These are phyloP conservation scores for Coemansia biformis DNA, from an alignment of 192 early-diverging fungal species.

Conservation along the genomic window DNA sequence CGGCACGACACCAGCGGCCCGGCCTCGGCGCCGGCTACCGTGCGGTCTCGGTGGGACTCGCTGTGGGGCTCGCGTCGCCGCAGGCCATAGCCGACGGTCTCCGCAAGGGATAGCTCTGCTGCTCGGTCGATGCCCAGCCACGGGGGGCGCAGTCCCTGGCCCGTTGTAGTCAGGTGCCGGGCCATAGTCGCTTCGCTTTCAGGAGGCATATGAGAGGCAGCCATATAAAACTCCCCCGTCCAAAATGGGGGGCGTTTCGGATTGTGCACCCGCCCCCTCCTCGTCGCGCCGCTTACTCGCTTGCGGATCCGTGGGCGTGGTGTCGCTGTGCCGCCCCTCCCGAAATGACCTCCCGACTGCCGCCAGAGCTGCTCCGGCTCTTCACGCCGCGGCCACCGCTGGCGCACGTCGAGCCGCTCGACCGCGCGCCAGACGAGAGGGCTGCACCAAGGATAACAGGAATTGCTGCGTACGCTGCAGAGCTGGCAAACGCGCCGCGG, in stretches of 20 bases:
- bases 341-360: constrained; percentile 42
- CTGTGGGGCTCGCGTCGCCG: constrained; percentile 42
- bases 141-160: no score
- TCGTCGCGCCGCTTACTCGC: no score
- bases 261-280: no score
- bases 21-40: constrained; percentile 2
- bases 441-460: constrained; percentile 28
- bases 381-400: constrained; percentile 46
- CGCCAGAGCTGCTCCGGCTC: constrained; percentile 38
- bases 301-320: no score
- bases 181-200: no score
- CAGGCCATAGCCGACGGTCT: constrained; percentile 20
- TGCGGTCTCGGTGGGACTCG: constrained; percentile 35
- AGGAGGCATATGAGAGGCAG: no score
- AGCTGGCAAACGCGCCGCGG: constrained; percentile 10
- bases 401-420: constrained; percentile 15
- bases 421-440: constrained; percentile 24
- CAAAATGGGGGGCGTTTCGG: no score
- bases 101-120: no score
- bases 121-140: no score
- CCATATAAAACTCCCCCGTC: no score
- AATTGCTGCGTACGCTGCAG: constrained; percentile 23
- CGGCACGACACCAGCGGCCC: not conserved
- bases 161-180: no score
- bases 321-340: not conserved